Evolutionary conservation across 208 protist genomes (phyloP).

Genomic region (Angomonas deanei): DNA sequence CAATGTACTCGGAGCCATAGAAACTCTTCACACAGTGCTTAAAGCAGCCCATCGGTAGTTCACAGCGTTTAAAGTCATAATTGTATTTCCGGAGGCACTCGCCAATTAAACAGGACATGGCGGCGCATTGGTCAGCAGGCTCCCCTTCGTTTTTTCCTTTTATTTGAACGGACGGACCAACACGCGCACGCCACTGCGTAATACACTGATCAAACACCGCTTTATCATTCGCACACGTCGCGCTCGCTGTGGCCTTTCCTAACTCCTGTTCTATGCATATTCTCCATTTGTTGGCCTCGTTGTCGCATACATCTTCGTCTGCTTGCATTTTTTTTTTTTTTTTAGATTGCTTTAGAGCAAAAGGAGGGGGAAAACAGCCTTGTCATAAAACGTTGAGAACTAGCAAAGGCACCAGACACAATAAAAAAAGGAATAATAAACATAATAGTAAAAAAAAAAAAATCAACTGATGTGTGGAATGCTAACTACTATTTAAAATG

Average conservation of each 20-base stretch:
- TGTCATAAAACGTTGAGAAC: too few species aligned
- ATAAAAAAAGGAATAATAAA: not conserved
- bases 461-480: not conserved
- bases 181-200: slow-evolving; percentile 32
- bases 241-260: slow-evolving; percentile 19
- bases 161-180: slow-evolving; percentile 34
- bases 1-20: slow-evolving; percentile 69
- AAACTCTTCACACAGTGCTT: slow-evolving; percentile 78
- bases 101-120: slow-evolving; percentile 69
- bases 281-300: slow-evolving; percentile 54
- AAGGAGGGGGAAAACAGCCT: too few species aligned
- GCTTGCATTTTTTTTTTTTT: too few species aligned
- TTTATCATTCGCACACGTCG: slow-evolving; percentile 22
- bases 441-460: slow-evolving; percentile 7
- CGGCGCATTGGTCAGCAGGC: slow-evolving; percentile 66
- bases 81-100: slow-evolving; percentile 63
- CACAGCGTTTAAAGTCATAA: slow-evolving; percentile 70
- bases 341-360: too few species aligned
- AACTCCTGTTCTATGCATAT: slow-evolving; percentile 57
- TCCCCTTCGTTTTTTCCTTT: slow-evolving; percentile 72
- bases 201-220: slow-evolving; percentile 57
- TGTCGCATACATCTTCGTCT: slow-evolving; percentile 31
- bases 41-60: slow-evolving; percentile 63
- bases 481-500: not conserved
- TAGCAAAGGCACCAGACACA: too few species aligned